A percentile compares a stretch with the other conserved stretches of the same genome.
Evolutionary conservation across 257 asterid genomes (phyloP).

Genomic region (Scutellaria galericulata): DNA sequence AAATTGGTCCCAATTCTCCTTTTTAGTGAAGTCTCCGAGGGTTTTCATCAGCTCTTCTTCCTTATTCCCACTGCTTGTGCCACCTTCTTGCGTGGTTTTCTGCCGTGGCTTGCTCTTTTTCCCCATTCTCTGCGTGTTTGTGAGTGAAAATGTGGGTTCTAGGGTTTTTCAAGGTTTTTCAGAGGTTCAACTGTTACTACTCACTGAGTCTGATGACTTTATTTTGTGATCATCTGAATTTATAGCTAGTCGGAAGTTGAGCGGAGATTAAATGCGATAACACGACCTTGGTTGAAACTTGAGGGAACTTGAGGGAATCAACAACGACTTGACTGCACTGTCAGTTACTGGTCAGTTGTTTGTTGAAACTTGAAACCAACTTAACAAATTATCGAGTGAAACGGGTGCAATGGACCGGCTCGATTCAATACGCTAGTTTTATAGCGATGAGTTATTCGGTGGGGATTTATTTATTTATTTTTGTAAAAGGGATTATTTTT

Average conservation of each 20-base stretch:
- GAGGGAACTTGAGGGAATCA: conserved; percentile 6
- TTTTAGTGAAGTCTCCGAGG: conserved; percentile 78
- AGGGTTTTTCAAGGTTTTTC: conserved; percentile 33
- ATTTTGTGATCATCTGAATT: neutral
- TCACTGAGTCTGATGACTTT: neutral
- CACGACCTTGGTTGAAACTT: conserved; percentile 11
- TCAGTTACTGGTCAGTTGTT: neutral
- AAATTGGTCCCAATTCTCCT: conserved; percentile 92
- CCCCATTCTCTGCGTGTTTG: conserved; percentile 44
- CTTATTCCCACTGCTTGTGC: conserved; percentile 25
- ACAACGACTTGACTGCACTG: neutral
- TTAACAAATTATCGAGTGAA: neutral
- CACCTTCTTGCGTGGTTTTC: conserved; percentile 4
- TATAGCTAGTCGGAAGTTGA: neutral
- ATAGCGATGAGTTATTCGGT: no score
- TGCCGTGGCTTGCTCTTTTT: conserved; percentile 35
- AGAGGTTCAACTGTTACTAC: neutral
- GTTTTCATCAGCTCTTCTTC: conserved; percentile 73
- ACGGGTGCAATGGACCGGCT: conserved; percentile 13
- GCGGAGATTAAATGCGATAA: neutral
- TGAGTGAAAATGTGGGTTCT: conserved; percentile 4
- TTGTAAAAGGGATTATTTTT: no score
- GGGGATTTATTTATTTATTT: no score
- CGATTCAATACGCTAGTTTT: neutral
- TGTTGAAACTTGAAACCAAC: conserved; percentile 16